Evolutionary conservation across 2,329 filamentous ascomycete genomes (phyloP), one percentile per base, ranked within the genome.

Genomic region (Claviceps humidiphila): DNA sequence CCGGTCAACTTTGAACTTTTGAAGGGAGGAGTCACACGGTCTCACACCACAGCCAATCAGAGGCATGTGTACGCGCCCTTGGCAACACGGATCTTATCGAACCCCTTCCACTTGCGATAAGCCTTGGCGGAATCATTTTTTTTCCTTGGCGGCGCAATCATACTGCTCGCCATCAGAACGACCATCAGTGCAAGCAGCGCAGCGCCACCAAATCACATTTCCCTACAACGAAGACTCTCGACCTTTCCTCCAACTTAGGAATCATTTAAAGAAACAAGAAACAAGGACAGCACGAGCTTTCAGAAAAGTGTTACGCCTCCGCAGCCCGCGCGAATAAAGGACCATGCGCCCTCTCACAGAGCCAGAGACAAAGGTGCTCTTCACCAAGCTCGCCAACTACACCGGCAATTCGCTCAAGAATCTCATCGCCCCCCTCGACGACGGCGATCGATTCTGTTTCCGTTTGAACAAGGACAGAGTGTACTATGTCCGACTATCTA

Each of bases 351-450:
- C 85, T 50, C 80, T 95, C 59, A 93, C 89, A 53, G 89, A 89
- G 68, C 70, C 74, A 64, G 85, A 89, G 71, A 87, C 84, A 54
- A 81, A 87, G 67, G 87, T 85, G 1, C 81, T 96, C 61, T 94
- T 96, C 70, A 80, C 84, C 60, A 95, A 97, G 74, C 81, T 98
- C 42, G 93, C 93, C 54, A 87, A 89, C 68, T 98, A 97, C 74
- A 93, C 87, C 24, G 89, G 90, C 59, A 81, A 80, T 61, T 90
- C 87, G 17, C 78, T 96, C 60, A 91, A 89, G 69, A 83, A 89
- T 68, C 80, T 96, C 59, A 89, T 91, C 61, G 81, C 84, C 47
- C 84, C 85, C 9, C 73, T 86, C 55, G 78, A 84, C 63, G 76
- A 83, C 55, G 75, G 78, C 59, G 87, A 93, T 68, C 83, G 88